Percentiles rank a stretch among this genome's conserved stretches.
Evolutionary conservation across 176 grass and related monocot genomes (phyloP).

Genomic region (Eremochloa ophiuroides): DNA sequence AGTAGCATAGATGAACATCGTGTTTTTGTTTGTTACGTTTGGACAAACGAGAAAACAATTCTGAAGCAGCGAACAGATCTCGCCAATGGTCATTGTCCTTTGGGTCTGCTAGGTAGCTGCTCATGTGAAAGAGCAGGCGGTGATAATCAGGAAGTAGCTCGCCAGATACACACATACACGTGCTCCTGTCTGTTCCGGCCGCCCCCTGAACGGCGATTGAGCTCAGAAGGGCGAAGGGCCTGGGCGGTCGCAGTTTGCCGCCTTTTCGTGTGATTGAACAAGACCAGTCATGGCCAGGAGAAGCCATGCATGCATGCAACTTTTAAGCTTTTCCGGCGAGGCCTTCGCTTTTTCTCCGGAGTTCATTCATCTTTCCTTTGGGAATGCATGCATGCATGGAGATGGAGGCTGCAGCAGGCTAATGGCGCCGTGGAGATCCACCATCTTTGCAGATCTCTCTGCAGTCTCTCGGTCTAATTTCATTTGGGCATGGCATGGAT

Average conservation of each 20-base stretch:
- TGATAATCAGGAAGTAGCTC: not conserved
- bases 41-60: not conserved
- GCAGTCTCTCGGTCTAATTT: not conserved
- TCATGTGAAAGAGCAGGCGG: not conserved
- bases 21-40: not conserved
- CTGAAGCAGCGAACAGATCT: not conserved
- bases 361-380: slow-evolving; percentile 21
- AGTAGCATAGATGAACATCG: not conserved
- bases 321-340: slow-evolving; percentile 38
- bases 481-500: not conserved
- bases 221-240: not conserved
- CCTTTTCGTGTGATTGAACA: slow-evolving; percentile 50
- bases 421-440: slow-evolving; percentile 18
- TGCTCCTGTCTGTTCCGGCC: slow-evolving; percentile 17
- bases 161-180: slow-evolving; percentile 14
- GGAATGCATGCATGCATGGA: slow-evolving; percentile 3
- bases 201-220: not conserved
- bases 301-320: slow-evolving; percentile 34
- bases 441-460: not conserved
- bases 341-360: not conserved
- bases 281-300: slow-evolving; percentile 33
- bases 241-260: not conserved
- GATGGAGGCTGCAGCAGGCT: not conserved
- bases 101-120: not conserved
- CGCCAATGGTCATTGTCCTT: not conserved